Conservation (phyloP, 163 green algal species). For the Scenedesmus sp. region DNA sequence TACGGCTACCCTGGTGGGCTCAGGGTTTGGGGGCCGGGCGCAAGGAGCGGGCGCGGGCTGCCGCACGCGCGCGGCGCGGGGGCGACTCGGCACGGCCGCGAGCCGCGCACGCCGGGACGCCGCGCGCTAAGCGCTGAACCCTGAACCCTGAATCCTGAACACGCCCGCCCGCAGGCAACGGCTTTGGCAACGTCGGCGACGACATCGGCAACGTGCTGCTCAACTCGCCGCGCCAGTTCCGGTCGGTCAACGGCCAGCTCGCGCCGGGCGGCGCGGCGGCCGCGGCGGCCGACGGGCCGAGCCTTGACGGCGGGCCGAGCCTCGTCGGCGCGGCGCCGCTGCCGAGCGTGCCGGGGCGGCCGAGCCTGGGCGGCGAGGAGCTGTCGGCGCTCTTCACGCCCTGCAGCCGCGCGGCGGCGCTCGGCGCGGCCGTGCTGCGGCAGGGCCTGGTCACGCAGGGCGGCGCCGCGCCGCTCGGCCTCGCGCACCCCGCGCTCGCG, state of each 20-base stretch:
- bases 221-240: not conserved
- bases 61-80: not conserved
- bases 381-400: conserved; percentile 14
- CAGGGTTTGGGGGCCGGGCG: no score
- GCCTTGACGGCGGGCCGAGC: no score
- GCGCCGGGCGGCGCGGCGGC: no score
- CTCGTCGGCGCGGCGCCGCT: no score
- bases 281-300: no score
- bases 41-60: not conserved
- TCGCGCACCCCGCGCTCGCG: conserved; percentile 21
- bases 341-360: no score
- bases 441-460: not conserved
- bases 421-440: not conserved
- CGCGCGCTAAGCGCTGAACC: no score
- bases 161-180: not conserved
- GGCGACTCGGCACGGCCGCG: no score
- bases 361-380: not conserved
- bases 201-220: not conserved
- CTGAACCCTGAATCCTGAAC: no score
- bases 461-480: not conserved
- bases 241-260: conserved; percentile 12
- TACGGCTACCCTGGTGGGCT: conserved; percentile 29
- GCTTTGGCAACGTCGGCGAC: conserved; percentile 20
- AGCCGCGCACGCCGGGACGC: no score
- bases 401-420: conserved; percentile 9